Conservation (phyloP, 768 basidiomycete species). For the Leccinum fibrillosum region DNA sequence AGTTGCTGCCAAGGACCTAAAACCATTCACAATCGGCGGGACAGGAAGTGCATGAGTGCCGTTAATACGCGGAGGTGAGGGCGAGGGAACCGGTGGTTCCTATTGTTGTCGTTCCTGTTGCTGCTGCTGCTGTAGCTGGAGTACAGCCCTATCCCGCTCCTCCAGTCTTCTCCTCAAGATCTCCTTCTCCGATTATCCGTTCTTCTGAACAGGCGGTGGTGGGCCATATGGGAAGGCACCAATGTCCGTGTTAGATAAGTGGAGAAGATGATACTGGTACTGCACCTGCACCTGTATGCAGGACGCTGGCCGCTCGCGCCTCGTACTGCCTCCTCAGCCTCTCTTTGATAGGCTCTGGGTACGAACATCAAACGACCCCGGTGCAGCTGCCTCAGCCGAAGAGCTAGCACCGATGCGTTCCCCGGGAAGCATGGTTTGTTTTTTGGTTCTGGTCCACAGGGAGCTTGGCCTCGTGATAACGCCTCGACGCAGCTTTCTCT, state of each 20-base stretch:
- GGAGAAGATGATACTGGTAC: slow-evolving; percentile 9
- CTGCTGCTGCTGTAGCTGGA: slow-evolving; percentile 18
- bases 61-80: slow-evolving; percentile 28
- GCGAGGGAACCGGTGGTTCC: slow-evolving; percentile 5
- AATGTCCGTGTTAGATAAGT: slow-evolving; percentile 14
- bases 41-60: slow-evolving; percentile 30
- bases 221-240: slow-evolving; percentile 24
- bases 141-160: slow-evolving; percentile 46
- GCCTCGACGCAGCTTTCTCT: slow-evolving; percentile 67
- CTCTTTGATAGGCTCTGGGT: slow-evolving; percentile 56
- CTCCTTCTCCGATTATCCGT: slow-evolving; percentile 52
- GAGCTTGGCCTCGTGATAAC: slow-evolving; percentile 68
- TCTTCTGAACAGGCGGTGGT: slow-evolving; percentile 16
- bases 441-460: slow-evolving; percentile 64
- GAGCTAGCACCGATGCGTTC: slow-evolving; percentile 18
- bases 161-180: slow-evolving; percentile 52
- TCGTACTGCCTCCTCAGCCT: slow-evolving; percentile 60
- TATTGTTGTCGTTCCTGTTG: slow-evolving; percentile 5
- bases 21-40: slow-evolving; percentile 23
- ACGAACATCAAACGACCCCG: slow-evolving; percentile 61
- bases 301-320: slow-evolving; percentile 21
- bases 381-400: slow-evolving; percentile 31
- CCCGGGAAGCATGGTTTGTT: slow-evolving; percentile 21
- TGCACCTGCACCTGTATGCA: slow-evolving; percentile 9
- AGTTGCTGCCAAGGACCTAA: slow-evolving; percentile 56